Percentiles rank a stretch among this genome's conserved stretches.
phyloP scores from a whole-genome alignment of 768 basidiomycete genomes.

The Trametes meyenii region DNA sequence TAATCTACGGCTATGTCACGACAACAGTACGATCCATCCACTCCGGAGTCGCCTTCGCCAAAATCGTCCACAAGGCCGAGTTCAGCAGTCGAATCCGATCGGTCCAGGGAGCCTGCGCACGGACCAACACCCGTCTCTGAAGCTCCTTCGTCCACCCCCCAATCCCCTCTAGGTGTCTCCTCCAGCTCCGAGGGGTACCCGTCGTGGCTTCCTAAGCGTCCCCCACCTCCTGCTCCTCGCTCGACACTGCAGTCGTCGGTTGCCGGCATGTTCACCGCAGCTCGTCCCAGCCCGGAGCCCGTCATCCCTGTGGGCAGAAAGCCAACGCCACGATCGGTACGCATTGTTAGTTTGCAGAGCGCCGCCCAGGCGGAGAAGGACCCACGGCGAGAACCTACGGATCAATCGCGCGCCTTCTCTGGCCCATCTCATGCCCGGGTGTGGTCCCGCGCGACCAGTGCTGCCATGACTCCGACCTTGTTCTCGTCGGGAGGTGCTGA shows the following conservation, averaged over 20 bases:
- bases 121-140: conserved; percentile 22
- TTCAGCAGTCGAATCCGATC: conserved; percentile 22
- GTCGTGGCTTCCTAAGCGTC: conserved; percentile 81
- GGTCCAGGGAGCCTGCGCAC: conserved; percentile 17
- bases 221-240: conserved; percentile 73
- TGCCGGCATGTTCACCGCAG: conserved; percentile 39
- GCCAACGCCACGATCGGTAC: conserved; percentile 78
- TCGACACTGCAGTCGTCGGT: conserved; percentile 67
- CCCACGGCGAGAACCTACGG: conserved; percentile 49
- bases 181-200: conserved; percentile 70
- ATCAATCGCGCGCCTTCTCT: conserved; percentile 45
- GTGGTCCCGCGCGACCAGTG: conserved; percentile 61
- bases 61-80: conserved; percentile 32
- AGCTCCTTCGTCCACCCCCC: conserved; percentile 28
- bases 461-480: conserved; percentile 46
- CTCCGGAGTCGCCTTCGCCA: conserved; percentile 30
- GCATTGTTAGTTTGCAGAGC: conserved; percentile 74
- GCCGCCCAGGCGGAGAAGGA: conserved; percentile 44
- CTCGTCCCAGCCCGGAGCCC: conserved; percentile 35
- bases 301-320: conserved; percentile 62
- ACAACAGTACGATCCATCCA: conserved; percentile 31
- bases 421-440: conserved; percentile 45
- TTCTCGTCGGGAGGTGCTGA: conserved; percentile 39
- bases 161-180: conserved; percentile 31
- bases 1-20: conserved; percentile 36